These are phyloP conservation scores for Larix kaempferi DNA, from an alignment of 75 land plant species.

Conservation along the genomic window DNA sequence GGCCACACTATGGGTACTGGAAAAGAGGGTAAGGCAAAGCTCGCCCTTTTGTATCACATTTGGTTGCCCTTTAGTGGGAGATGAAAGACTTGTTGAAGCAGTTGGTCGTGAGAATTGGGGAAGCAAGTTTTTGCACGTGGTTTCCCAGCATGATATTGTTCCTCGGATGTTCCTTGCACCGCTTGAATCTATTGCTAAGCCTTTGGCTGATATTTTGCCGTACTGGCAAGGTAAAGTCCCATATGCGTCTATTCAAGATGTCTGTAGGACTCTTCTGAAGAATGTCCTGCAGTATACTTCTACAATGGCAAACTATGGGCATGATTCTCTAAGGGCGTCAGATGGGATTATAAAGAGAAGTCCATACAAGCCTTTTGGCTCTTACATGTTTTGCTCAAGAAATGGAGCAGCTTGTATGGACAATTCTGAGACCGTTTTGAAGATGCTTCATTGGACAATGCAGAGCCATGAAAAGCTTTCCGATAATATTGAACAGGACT, in stretches of 20 bases:
- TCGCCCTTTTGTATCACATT: constrained; percentile 53
- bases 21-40: neutral
- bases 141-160: constrained; percentile 43
- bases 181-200: constrained; percentile 19
- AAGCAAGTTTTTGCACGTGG: constrained; percentile 34
- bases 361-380: constrained; percentile 17
- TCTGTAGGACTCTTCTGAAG: neutral
- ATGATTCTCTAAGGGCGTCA: too few relatives aligned
- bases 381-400: constrained; percentile 21
- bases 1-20: constrained; percentile 1
- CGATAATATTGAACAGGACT: neutral
- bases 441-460: constrained; percentile 19
- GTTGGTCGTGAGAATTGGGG: constrained; percentile 52
- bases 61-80: constrained; percentile 63
- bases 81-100: constrained; percentile 35
- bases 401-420: too few relatives aligned
- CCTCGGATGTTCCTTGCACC: constrained; percentile 58
- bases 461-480: neutral
- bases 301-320: too few relatives aligned
- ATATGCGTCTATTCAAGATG: neutral
- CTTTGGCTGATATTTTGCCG: constrained; percentile 22
- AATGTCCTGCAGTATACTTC: too few relatives aligned
- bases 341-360: constrained; percentile 1
- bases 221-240: constrained; percentile 3
- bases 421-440: constrained; percentile 44